Conservation (phyloP, 225 moss, liverwort and hornwort genomes). For the Neckera pumila region DNA sequence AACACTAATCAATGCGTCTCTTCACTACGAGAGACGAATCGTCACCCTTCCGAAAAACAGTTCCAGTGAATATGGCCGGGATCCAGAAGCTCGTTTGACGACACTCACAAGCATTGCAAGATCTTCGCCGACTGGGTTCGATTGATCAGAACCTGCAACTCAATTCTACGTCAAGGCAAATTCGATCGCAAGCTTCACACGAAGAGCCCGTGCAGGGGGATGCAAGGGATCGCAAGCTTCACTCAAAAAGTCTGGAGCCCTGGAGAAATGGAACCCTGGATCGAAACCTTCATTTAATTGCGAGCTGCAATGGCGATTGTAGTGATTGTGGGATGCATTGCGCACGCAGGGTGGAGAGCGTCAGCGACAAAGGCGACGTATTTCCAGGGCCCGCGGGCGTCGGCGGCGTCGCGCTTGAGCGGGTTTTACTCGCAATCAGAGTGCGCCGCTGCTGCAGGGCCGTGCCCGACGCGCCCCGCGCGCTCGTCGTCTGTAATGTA, state of each 20-base stretch:
- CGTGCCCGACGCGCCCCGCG: neutral
- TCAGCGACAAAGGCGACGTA: constrained; percentile 4
- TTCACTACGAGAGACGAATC: neutral
- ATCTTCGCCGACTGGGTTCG: neutral
- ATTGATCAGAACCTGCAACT: neutral
- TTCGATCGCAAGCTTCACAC: neutral
- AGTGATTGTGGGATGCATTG: neutral
- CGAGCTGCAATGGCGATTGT: neutral
- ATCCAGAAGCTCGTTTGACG: neutral
- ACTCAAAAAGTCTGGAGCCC: too few relatives aligned
- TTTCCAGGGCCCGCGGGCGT: neutral
- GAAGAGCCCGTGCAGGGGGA: neutral
- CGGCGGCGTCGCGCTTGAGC: neutral
- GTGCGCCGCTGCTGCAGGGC: constrained; percentile 13
- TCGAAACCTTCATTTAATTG: neutral
- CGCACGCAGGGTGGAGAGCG: neutral
- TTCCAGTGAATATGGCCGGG: neutral
- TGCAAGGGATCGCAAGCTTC: neutral
- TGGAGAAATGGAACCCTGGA: neutral
- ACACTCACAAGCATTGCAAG: neutral
- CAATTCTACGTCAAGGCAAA: neutral
- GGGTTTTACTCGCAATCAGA: neutral
- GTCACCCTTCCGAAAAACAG: neutral
- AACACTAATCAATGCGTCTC: neutral
- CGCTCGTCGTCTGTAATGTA: too few relatives aligned